Evolutionary conservation across 1,139 yeast genomes (phyloP).

Genomic region (Hemisphaericaspora xylanilytica): DNA sequence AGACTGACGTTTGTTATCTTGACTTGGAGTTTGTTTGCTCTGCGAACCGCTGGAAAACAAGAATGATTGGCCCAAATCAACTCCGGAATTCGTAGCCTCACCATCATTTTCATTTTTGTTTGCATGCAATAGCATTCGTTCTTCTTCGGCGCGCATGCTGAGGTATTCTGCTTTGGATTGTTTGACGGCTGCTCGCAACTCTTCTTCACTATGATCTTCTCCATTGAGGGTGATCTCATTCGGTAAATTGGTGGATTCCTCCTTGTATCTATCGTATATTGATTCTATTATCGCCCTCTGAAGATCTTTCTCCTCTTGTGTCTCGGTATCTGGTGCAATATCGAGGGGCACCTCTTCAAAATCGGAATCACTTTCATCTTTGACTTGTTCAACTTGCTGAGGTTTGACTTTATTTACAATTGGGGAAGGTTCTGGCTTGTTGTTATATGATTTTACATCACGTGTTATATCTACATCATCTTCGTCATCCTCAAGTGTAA

Average conservation of each 20-base stretch:
- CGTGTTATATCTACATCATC: slow-evolving; percentile 9
- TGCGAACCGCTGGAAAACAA: slow-evolving; percentile 10
- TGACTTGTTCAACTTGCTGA: not conserved
- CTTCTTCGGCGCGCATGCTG: slow-evolving; percentile 20
- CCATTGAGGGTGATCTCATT: slow-evolving; percentile 2
- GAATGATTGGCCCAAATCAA: slow-evolving; percentile 15
- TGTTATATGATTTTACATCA: slow-evolving; percentile 7
- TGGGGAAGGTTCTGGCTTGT: too few species aligned
- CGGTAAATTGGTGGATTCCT: slow-evolving; percentile 1
- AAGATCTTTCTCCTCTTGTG: slow-evolving; percentile 29
- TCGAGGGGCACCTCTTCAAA: slow-evolving; percentile 61
- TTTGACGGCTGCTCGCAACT: slow-evolving; percentile 46
- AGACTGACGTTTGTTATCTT: too few species aligned
- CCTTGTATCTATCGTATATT: slow-evolving; percentile 32
- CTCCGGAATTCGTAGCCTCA: not conserved
- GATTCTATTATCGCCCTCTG: slow-evolving; percentile 38
- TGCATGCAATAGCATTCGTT: too few species aligned
- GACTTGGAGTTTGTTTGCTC: slow-evolving; percentile 1
- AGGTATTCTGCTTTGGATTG: slow-evolving; percentile 40
- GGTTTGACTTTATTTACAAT: not conserved
- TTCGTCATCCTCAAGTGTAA: slow-evolving; percentile 39
- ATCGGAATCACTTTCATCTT: slow-evolving; percentile 41
- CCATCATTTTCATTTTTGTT: too few species aligned
- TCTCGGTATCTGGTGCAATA: slow-evolving; percentile 22
- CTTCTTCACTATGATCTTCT: slow-evolving; percentile 27